Percentiles rank a stretch among this genome's conserved stretches.
These are phyloP conservation scores for Porphyrellus cyaneotinctus DNA, from an alignment of 768 basidiomycete genomes.

Conservation along the genomic window DNA sequence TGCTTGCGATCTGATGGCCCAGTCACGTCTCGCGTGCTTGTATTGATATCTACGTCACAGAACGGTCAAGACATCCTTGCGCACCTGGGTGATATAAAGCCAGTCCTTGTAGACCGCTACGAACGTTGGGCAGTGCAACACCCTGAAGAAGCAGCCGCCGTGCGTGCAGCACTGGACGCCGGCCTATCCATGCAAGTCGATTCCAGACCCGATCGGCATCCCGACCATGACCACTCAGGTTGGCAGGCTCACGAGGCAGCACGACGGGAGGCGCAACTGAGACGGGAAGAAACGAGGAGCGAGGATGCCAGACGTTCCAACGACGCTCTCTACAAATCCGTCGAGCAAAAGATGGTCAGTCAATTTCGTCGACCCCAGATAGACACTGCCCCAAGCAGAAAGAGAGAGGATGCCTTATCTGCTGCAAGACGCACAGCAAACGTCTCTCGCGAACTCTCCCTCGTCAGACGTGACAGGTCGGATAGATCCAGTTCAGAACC, in stretches of 20 bases:
- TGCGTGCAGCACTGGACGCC: slow-evolving; percentile 21
- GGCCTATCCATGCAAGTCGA: slow-evolving; percentile 21
- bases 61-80: slow-evolving; percentile 74
- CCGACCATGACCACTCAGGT: slow-evolving; percentile 31
- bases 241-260: slow-evolving; percentile 30
- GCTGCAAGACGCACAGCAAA: slow-evolving; percentile 25
- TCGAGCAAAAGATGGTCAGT: slow-evolving; percentile 16
- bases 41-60: slow-evolving; percentile 34
- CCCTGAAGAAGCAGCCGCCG: slow-evolving; percentile 33
- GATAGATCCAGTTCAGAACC: slow-evolving; percentile 24
- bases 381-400: slow-evolving; percentile 27
- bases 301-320: slow-evolving; percentile 33
- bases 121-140: slow-evolving; percentile 54
- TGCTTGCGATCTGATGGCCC: slow-evolving; percentile 2
- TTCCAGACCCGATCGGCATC: slow-evolving; percentile 23
- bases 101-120: slow-evolving; percentile 56
- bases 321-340: slow-evolving; percentile 34
- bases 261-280: slow-evolving; percentile 29
- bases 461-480: slow-evolving; percentile 22
- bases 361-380: slow-evolving; percentile 25
- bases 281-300: slow-evolving; percentile 33
- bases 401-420: slow-evolving; percentile 29
- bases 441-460: slow-evolving; percentile 23
- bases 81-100: slow-evolving; percentile 61
- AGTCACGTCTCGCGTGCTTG: neutral